phyloP scores from a whole-genome alignment of 73 alveolate genomes.

The Paramecium primaurelia region DNA sequence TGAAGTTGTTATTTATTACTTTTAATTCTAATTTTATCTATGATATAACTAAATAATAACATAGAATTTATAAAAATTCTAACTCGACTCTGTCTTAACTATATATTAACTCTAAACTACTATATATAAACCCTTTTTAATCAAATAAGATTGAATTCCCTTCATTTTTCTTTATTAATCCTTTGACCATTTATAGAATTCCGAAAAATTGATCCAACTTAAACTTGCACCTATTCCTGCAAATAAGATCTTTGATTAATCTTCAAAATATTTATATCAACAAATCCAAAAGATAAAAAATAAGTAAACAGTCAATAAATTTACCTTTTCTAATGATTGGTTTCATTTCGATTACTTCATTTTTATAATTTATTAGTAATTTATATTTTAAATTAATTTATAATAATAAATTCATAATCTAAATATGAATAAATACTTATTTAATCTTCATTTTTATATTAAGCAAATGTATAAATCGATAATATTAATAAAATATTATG shows the following conservation, averaged over 20 bases:
- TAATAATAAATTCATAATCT: no score
- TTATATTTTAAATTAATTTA: no score
- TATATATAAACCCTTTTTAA: neutral
- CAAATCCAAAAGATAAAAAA: neutral
- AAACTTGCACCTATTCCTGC: slow-evolving; percentile 4
- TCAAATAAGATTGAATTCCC: neutral
- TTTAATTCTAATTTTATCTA: neutral
- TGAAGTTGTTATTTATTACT: neutral
- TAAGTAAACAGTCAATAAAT: no score
- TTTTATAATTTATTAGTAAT: no score
- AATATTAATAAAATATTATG: no score
- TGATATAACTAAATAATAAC: neutral
- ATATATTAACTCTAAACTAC: neutral
- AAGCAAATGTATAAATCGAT: no score
- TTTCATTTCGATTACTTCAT: no score
- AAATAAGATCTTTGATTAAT: neutral
- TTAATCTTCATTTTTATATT: no score
- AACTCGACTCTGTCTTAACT: neutral
- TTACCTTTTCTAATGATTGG: no score
- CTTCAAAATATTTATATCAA: neutral
- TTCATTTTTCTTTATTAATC: slow-evolving; percentile 40
- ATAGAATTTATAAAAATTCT: neutral
- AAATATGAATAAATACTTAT: no score
- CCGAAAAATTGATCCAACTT: slow-evolving; percentile 30
- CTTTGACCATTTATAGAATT: slow-evolving; percentile 4